Evolutionary conservation across 495 filamentous ascomycete species (phyloP).

Genomic region (Amphirosellinia nigrospora): DNA sequence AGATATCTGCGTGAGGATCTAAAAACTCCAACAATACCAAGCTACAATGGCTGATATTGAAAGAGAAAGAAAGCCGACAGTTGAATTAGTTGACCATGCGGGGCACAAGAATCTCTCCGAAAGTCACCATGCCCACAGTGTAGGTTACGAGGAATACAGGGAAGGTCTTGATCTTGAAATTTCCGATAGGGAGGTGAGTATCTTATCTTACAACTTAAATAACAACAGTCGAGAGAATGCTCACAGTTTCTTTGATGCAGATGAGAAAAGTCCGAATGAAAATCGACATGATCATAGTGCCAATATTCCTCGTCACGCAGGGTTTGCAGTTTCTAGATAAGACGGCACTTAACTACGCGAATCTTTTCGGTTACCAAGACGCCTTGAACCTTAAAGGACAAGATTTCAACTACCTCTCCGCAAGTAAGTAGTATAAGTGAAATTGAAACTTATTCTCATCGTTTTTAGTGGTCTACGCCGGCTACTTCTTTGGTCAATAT

Average conservation of each 20-base stretch:
- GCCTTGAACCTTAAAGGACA: slow-evolving; percentile 39
- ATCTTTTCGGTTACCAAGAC: slow-evolving; percentile 55
- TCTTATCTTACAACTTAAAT: neutral
- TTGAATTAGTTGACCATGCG: neutral
- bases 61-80: neutral
- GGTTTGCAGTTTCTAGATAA: slow-evolving; percentile 61
- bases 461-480: slow-evolving; percentile 29
- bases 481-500: slow-evolving; percentile 51
- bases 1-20: neutral
- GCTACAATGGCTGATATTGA: slow-evolving; percentile 1
- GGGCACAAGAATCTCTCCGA: neutral
- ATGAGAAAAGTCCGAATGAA: slow-evolving; percentile 49
- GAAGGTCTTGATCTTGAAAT: slow-evolving; percentile 20
- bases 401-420: slow-evolving; percentile 23
- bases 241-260: neutral
- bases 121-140: neutral
- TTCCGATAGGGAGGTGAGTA: slow-evolving; percentile 19
- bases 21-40: neutral
- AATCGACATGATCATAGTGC: slow-evolving; percentile 57
- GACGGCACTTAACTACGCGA: slow-evolving; percentile 62
- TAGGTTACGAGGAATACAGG: slow-evolving; percentile 20
- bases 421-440: no score
- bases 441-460: neutral
- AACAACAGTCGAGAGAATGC: neutral
- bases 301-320: slow-evolving; percentile 59